Base-by-base conservation (phyloP, 371 early-diverging fungal species). In the Batkoa obscura region DNA sequence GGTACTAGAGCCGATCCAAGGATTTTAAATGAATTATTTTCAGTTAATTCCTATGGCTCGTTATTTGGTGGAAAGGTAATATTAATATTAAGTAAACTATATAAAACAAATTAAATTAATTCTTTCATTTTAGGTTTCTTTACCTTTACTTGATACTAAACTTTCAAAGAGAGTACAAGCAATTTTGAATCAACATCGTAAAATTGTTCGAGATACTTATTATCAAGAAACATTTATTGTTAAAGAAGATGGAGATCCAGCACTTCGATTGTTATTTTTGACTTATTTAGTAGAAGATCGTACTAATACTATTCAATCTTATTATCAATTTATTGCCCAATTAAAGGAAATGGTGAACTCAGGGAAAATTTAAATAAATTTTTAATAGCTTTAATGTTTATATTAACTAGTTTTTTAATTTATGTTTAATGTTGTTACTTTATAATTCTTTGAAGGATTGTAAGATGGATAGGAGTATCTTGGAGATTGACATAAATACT, bases 191-290 rank as follows among this genome's bases (percentile, higher is more conserved):
- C 74, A 78, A 60, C 68, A 72, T 17, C 70, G 78, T 12, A 76
- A 76, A 46, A 70, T 72, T 70, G 72, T 74, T 3, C 68, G 76
- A 12, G 69, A 74, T 0, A 65, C 73, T 33, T 81, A 79, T 53
- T 76, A 78, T 43, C 79, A 79, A 6, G 73, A 74, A 33, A 51
- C 78, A 6, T 87, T 83, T 61, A 67, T 95, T 43, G 79, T 92
- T 55, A 88, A 87, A 67, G 95, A 95, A 66, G 93, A 95, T 60
- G 87, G 88, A 13, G 90, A 92, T 60, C 85, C 86, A n/a, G 70
- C 71, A 9, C 62, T 90, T 58, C 73, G 88, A 15, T 69, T 84
- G 64, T 75, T 79, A 86, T 88, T 94, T 72, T 56, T 88, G 66
- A 78, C 83, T 38, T 84, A 88, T 59, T 66, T 96, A 62, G 73